phyloP scores from a whole-genome alignment of 768 basidiomycete genomes.

The Auriscalpium orientale region DNA sequence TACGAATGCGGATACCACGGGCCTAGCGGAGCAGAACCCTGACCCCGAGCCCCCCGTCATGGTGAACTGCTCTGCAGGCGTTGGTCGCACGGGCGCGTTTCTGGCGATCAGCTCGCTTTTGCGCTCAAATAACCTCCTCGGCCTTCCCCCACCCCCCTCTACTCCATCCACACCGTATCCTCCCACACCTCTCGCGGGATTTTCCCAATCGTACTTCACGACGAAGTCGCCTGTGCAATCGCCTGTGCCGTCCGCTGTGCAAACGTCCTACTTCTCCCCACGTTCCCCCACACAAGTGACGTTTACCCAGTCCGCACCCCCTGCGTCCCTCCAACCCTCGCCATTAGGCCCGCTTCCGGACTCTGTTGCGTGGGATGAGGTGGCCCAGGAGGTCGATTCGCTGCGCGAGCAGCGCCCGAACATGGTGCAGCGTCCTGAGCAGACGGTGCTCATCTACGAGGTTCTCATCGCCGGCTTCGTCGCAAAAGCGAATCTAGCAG shows the following conservation, averaged over 20 bases:
- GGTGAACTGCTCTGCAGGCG: constrained; percentile 80
- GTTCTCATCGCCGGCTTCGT: constrained; percentile 28
- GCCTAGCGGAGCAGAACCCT: constrained; percentile 19
- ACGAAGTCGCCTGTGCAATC: too few relatives aligned
- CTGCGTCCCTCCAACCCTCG: constrained; percentile 34
- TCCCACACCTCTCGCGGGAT: not conserved
- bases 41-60: constrained; percentile 72
- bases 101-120: constrained; percentile 74
- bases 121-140: constrained; percentile 45
- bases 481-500: not conserved
- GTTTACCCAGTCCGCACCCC: not conserved
- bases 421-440: constrained; percentile 74
- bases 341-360: constrained; percentile 53
- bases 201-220: too few relatives aligned
- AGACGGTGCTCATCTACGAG: constrained; percentile 58
- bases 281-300: too few relatives aligned
- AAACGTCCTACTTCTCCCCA: too few relatives aligned
- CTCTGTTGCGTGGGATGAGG: constrained; percentile 42
- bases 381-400: constrained; percentile 67
- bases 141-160: constrained; percentile 16
- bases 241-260: too few relatives aligned
- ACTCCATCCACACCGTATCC: constrained; percentile 20
- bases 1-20: constrained; percentile 42
- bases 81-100: constrained; percentile 83
- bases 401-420: constrained; percentile 74